phyloP scores from a whole-genome alignment of 192 early-diverging fungal genomes.

The Coemansia sp. region DNA sequence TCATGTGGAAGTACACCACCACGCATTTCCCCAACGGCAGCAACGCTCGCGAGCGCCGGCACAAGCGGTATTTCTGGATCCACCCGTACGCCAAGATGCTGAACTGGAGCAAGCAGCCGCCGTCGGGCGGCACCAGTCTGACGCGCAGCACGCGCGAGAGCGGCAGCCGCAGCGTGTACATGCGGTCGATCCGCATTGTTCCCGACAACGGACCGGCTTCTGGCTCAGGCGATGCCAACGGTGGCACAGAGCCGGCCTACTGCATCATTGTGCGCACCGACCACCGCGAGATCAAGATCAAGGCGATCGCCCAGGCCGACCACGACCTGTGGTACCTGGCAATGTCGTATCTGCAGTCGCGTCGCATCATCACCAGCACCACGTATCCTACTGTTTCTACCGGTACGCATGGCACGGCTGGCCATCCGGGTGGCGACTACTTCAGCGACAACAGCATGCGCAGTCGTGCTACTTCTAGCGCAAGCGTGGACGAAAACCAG shows the following conservation, averaged over 20 bases:
- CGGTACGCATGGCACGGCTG: not conserved
- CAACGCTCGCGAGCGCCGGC: slow-evolving; percentile 62
- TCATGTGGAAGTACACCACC: slow-evolving; percentile 73
- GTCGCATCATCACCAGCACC: slow-evolving; percentile 53
- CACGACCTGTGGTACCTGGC: slow-evolving; percentile 76
- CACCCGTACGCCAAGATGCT: slow-evolving; percentile 78
- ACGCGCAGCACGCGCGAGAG: slow-evolving; percentile 32
- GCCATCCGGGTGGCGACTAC: slow-evolving; percentile 11
- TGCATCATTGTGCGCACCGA: slow-evolving; percentile 70
- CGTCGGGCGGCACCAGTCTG: slow-evolving; percentile 41
- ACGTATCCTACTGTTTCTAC: slow-evolving; percentile 38
- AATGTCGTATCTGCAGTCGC: slow-evolving; percentile 53
- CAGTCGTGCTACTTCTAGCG: slow-evolving; percentile 33
- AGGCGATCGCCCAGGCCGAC: slow-evolving; percentile 63
- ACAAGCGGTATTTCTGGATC: slow-evolving; percentile 78
- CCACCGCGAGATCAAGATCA: slow-evolving; percentile 73
- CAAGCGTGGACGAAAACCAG: slow-evolving; percentile 37
- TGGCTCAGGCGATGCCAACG: slow-evolving; percentile 4
- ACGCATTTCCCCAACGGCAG: slow-evolving; percentile 44
- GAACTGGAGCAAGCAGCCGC: slow-evolving; percentile 72
- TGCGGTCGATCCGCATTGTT: slow-evolving; percentile 62
- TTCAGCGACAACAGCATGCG: slow-evolving; percentile 39
- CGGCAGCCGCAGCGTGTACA: slow-evolving; percentile 62
- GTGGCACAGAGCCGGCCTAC: slow-evolving; percentile 52
- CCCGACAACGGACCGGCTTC: slow-evolving; percentile 36